Evolutionary conservation across 1,284 basidiomycete species (phyloP).

Genomic region (Rhodotorula sp.): DNA sequence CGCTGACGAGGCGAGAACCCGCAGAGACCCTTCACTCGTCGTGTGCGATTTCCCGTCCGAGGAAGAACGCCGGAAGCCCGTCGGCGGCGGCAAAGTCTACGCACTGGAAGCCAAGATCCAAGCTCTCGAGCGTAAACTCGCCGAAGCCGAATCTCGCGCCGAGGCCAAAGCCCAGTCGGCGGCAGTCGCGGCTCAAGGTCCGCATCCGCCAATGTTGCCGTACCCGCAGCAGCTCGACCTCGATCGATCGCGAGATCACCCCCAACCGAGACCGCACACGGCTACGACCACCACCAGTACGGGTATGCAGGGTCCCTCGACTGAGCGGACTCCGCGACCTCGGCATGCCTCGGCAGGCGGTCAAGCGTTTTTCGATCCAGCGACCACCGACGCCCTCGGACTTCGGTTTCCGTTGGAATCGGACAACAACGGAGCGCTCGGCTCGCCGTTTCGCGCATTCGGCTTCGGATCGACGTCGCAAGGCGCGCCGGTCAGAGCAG

Average conservation of each 20-base stretch:
- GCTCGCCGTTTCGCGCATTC: no score
- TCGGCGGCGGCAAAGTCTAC: constrained; percentile 22
- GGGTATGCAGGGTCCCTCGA: background rate
- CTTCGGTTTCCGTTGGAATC: no score
- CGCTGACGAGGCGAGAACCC: background rate
- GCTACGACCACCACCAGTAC: background rate
- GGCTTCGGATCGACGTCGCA: background rate
- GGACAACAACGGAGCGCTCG: no score
- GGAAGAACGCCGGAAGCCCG: constrained; percentile 24
- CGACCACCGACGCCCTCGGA: background rate
- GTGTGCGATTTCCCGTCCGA: constrained; percentile 21
- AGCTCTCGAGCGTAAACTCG: constrained; percentile 4
- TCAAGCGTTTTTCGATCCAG: background rate
- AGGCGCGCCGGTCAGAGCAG: no score
- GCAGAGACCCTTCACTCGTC: constrained; percentile 1
- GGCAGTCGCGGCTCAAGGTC: background rate
- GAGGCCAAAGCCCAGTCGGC: background rate
- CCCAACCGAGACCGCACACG: background rate
- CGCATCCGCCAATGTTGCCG: background rate
- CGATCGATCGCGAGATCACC: background rate
- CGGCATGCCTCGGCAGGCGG: background rate
- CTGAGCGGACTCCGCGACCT: background rate
- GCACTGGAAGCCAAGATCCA: constrained; percentile 28
- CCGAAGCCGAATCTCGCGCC: background rate
- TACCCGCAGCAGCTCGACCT: background rate